Evolutionary conservation across 176 grass and related monocot genomes (phyloP), one percentile per base, ranked within the genome.

Genomic region (Hordeum vulgare): DNA sequence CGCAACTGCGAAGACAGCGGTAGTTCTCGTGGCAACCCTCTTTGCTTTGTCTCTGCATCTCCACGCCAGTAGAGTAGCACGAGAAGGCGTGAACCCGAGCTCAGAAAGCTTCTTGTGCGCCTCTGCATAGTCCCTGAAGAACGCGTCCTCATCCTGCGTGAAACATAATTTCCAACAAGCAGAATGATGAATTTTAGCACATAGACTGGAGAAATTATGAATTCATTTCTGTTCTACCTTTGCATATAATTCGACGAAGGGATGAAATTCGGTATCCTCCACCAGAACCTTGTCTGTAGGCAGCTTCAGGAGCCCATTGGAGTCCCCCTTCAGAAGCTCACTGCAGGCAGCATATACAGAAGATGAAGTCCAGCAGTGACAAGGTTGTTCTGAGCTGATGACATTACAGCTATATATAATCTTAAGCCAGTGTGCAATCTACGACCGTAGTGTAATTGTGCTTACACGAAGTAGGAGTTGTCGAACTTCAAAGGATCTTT

Each of bases 401-500:
- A 39, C 13, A 31, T 60, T 23, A 39, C 20, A 36, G 14, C 3
- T 36, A 23, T 3, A 27, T 23, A 23, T 2, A 26, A 49, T 24
- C 17, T 37, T 11, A 31, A 29, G 26, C 14, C 3, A 29, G 20
- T 9, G 14, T 2, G 13, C 7, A 9, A 9, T 61, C 17, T 24
- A 6, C 13, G 5, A 34, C 6, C 3, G 23, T 9, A 28, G 13
- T 3, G 31, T 27, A 0, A 47, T 17, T 49, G 25, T 1, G 29
- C 71, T 87, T 87, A 91, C 87, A 42, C 1, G 23, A 89, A 94
- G 41, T 94, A 94, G 9, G 84, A 87, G 75, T 94, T 87, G 63
- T 94, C 89, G 4, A 94, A 94, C 56, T 87, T 91, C 0, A 94
- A 74, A 67, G 89, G 92, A 62, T 94, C 89, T 62, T 80, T 89